Evolutionary conservation across 768 basidiomycete species (phyloP).

Genomic region (Suillus lakei): DNA sequence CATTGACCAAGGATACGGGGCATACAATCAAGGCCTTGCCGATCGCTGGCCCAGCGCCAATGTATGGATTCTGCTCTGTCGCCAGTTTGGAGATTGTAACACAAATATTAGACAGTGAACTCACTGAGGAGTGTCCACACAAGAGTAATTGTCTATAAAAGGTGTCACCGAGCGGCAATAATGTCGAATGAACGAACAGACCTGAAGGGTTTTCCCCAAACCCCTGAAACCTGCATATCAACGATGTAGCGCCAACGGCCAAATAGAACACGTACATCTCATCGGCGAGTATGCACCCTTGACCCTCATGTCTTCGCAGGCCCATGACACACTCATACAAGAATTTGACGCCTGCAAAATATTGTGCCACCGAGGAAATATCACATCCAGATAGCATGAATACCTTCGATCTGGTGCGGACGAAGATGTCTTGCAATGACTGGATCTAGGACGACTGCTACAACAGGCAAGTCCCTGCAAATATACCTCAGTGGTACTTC

Average conservation of each 20-base stretch:
- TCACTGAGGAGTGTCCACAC: constrained; percentile 91
- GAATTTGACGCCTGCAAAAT: constrained; percentile 71
- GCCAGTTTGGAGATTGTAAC: constrained; percentile 1
- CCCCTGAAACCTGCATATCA: constrained; percentile 60
- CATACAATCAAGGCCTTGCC: constrained; percentile 92
- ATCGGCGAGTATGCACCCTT: constrained; percentile 96
- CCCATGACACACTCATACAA: constrained; percentile 98
- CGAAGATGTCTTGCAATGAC: constrained; percentile 76
- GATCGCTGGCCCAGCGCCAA: constrained; percentile 54
- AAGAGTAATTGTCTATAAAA: constrained; percentile 80
- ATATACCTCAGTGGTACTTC: constrained; percentile 8
- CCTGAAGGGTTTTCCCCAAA: constrained; percentile 94
- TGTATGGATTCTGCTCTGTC: constrained; percentile 85
- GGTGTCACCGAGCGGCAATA: constrained; percentile 15
- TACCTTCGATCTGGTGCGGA: constrained; percentile 90
- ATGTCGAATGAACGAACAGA: constrained; percentile 23
- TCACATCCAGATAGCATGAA: not conserved
- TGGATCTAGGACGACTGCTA: constrained; percentile 91
- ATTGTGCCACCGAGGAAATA: too few relatives aligned
- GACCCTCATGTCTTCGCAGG: constrained; percentile 84
- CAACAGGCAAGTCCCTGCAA: constrained; percentile 61
- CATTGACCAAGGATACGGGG: constrained; percentile 88
- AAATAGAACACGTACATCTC: constrained; percentile 68
- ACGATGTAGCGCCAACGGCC: not conserved
- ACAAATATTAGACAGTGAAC: constrained; percentile 27